Conservation (phyloP, 2,329 filamentous ascomycete species). For the Aureobasidium namibiae region DNA sequence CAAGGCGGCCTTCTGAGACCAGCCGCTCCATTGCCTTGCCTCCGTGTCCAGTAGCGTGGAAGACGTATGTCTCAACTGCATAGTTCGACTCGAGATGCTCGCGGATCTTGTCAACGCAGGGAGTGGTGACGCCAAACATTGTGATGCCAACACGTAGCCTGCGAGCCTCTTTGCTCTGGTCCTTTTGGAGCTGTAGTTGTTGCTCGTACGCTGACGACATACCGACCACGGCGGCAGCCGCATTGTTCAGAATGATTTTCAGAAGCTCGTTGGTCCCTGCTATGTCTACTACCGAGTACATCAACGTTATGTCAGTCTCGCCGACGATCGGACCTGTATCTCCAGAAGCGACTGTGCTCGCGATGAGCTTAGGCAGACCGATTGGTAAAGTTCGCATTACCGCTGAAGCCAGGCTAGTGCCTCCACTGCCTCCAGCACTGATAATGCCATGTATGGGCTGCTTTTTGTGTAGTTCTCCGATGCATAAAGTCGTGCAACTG, state of each 20-base stretch:
- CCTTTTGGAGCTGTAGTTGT: background rate
- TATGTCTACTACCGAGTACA: conserved; percentile 65
- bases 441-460: conserved; percentile 48
- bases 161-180: background rate
- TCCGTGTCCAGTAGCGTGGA: conserved; percentile 62
- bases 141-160: conserved; percentile 54
- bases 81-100: conserved; percentile 39
- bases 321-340: conserved; percentile 57
- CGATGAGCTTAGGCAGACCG: conserved; percentile 61
- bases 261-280: conserved; percentile 57
- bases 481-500: conserved; percentile 35
- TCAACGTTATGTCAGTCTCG: conserved; percentile 60
- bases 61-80: conserved; percentile 53
- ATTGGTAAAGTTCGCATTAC: conserved; percentile 57
- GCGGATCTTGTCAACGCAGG: conserved; percentile 51
- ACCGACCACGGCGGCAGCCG: conserved; percentile 51
- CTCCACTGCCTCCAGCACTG: conserved; percentile 54
- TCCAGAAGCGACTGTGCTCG: conserved; percentile 61
- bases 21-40: conserved; percentile 62
- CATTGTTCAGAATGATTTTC: conserved; percentile 51
- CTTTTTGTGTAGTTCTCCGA: conserved; percentile 39
- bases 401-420: conserved; percentile 51
- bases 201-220: conserved; percentile 44
- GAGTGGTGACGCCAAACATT: conserved; percentile 70
- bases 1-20: conserved; percentile 48